Evolutionary conservation across 768 basidiomycete genomes (phyloP), one percentile per base, ranked within the genome.

Genomic region (Trametes cingulata): DNA sequence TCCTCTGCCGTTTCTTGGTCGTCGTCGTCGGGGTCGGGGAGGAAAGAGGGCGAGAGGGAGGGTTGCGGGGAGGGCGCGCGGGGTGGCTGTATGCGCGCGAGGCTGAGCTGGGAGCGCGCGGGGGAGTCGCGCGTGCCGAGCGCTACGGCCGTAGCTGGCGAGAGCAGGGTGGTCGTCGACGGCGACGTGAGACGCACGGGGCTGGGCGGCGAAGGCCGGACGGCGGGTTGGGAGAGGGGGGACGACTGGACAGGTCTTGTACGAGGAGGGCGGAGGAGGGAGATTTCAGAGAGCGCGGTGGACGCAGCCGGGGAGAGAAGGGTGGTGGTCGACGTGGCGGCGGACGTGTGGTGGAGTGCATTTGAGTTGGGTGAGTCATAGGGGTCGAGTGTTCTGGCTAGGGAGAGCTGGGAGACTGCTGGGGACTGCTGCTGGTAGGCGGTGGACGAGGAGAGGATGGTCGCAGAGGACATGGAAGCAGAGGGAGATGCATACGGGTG

Each of bases 111-210:
- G 5, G 60, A 39, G 17, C 27, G 17, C 4, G 40, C 41, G 12
- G 61, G 55, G n/a, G 55, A 37, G 22, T 56, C 50, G 13, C 61
- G 61, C 36, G 29, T 33, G 29, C n/a, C n/a, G n/a, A n/a, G n/a
- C n/a, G 29, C 29, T 33, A 57, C 35, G n/a, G 55, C 61, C 2
- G 37, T 52, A 1, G 51, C 37, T 17, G 61, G 37, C 3, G 56
- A 52, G 7, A 62, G 6, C 24, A 62, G 41, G 14, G 61, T 57
- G 19, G 61, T 62, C 5, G 61, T 62, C 6, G 61, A 62, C 2
- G 61, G 61, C 6, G 61, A 62, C 12, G 61, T 48, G 17, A 62
- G 40, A 17, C 50, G 51, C 17, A 47, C 22, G 3, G 55, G 55
- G 17, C 61, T 43, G 20, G 46, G 1, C 6, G 58, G 25, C 27